Conservation (phyloP, 2,329 filamentous ascomycete species). For the Ophiocordyceps robertsii region DNA sequence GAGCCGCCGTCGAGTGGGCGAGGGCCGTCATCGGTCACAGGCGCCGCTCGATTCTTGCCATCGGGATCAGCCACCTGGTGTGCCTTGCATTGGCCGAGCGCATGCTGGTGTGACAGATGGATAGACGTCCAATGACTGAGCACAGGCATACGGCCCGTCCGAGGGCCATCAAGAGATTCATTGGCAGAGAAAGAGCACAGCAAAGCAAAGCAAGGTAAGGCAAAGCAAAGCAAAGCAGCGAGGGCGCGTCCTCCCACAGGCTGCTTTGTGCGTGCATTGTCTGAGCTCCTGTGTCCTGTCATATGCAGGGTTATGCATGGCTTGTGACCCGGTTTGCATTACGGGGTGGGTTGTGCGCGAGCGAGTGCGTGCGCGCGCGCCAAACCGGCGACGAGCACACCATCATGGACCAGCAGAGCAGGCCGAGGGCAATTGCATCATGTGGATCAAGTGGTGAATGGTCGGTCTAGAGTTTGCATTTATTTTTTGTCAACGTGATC, state of each 20-base stretch:
- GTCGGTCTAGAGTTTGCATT: too few species aligned
- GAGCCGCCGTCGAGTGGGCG: not conserved
- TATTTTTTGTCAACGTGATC: too few species aligned
- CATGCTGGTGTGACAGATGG: slow-evolving; percentile 4
- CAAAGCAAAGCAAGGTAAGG: not conserved
- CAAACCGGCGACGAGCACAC: not conserved
- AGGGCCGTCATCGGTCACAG: too few species aligned
- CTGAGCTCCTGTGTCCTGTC: slow-evolving; percentile 2
- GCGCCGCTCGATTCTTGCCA: not conserved
- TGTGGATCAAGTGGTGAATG: too few species aligned
- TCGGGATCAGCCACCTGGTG: slow-evolving; percentile 2
- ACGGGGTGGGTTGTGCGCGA: slow-evolving; percentile 13
- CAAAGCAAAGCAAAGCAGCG: not conserved
- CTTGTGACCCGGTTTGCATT: slow-evolving; percentile 15
- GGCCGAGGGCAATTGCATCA: too few species aligned
- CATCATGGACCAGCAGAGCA: too few species aligned
- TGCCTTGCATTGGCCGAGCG: slow-evolving; percentile 9
- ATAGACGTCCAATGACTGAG: slow-evolving; percentile 4
- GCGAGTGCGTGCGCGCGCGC: slow-evolving; percentile 6
- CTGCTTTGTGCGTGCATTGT: slow-evolving; percentile 11
- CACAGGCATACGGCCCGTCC: slow-evolving; percentile 3
- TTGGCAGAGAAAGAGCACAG: not conserved
- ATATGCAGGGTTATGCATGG: slow-evolving; percentile 18
- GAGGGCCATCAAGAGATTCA: not conserved
- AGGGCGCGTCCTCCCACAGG: not conserved